A percentile compares a stretch with the other conserved stretches of the same genome.
phyloP scores from a whole-genome alignment of 2,329 filamentous ascomycete species.

The Pseudogymnoascus sp. region DNA sequence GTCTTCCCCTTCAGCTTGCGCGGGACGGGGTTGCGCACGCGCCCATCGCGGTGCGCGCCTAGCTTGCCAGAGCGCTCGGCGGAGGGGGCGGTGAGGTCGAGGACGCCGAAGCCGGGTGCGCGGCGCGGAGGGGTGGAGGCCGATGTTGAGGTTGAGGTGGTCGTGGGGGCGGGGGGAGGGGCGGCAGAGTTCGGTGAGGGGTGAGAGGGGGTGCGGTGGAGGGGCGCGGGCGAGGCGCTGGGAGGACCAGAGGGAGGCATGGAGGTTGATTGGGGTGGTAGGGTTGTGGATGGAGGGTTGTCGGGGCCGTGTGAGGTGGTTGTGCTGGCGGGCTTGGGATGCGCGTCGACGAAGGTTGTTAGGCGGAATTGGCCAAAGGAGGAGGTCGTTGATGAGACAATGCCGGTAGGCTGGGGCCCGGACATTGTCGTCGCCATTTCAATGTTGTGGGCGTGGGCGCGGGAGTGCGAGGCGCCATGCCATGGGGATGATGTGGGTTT shows the following conservation, averaged over 20 bases:
- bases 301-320: neutral
- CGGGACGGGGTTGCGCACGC: constrained; percentile 50
- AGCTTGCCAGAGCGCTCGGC: constrained; percentile 18
- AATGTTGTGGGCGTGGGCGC: neutral
- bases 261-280: neutral
- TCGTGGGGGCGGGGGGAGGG: neutral
- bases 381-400: constrained; percentile 17
- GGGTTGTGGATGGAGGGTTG: neutral
- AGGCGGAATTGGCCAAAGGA: constrained; percentile 21
- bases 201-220: neutral
- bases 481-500: neutral
- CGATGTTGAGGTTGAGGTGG: neutral
- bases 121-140: constrained; percentile 41
- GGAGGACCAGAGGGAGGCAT: neutral
- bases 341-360: constrained; percentile 18
- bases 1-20: constrained; percentile 54
- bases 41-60: constrained; percentile 37
- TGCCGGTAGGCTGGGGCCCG: neutral
- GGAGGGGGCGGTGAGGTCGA: constrained; percentile 47
- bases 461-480: neutral
- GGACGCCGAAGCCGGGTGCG: constrained; percentile 35
- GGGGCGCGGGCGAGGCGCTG: neutral
- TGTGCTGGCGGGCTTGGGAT: constrained; percentile 11
- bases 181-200: neutral
- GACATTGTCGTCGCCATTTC: constrained; percentile 2